Evolutionary conservation across 2,329 filamentous ascomycete genomes (phyloP), one percentile per base, ranked within the genome.

Genomic region (Fusarium torulosum): DNA sequence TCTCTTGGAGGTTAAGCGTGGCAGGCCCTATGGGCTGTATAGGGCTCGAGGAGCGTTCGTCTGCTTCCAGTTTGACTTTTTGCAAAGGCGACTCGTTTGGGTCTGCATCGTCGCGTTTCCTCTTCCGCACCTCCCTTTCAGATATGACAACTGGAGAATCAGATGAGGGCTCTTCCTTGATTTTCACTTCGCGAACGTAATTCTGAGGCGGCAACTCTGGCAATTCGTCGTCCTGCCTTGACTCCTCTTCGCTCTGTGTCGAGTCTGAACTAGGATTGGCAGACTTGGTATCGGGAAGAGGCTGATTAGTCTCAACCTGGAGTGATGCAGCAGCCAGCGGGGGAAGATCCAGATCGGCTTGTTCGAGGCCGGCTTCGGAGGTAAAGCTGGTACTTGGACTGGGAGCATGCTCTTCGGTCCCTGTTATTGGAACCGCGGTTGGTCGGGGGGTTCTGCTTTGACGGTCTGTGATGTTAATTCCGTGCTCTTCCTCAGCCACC

Each of bases 121-220:
- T 79, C 67, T 86, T 87, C 44, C 80, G 80, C 2, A 87, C 73
- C 19, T 72, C 71, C 15, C 84, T 81, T 62, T 86, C 85, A 5
- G 80, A 86, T 3, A 88, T 74, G 7, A 88, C 70, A 3, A 87
- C 75, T 0, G 83, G 84, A 3, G 72, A 73, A 57, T 88, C 85
- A 1, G 86, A 88, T 6, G 83, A 85, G 3, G 83, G 82, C 63
- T 88, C 85, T n/a, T 76, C 56, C 67, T 88, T 87, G 23, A 87
- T 70, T 6, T 40, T 33, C 9, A 68, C 60, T 7, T 60, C 63
- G 2, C 38, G 33, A 7, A 15, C 17, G 23, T 62, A 55, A 17
- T 59, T 51, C 6, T 63, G 38, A 9, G 44, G 10, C 1, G 69
- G 65, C 23, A 76, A 45, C 11, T 66, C 60, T 3, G 75, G 72